Percentiles rank a stretch among this genome's conserved stretches.
These are phyloP conservation scores for Dendrobium catenatum DNA, from an alignment of 106 monocot genomes.

Conservation along the genomic window DNA sequence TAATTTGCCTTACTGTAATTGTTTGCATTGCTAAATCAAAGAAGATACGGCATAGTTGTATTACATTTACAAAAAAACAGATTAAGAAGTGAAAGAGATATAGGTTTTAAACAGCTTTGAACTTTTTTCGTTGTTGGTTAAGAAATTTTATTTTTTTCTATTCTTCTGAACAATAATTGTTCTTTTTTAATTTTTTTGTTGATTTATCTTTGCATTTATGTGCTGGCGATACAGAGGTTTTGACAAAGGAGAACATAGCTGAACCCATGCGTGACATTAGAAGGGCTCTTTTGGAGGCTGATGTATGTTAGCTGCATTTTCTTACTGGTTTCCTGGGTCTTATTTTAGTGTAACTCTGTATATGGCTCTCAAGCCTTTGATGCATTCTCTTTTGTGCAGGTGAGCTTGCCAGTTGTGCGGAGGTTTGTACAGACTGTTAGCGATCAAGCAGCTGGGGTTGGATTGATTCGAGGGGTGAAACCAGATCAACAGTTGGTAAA, in stretches of 20 bases:
- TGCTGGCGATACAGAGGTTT: conserved; percentile 42
- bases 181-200: background rate
- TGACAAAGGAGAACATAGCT: conserved; percentile 95
- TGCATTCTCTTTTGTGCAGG: conserved; percentile 27
- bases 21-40: background rate
- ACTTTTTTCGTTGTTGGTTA: background rate
- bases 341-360: background rate
- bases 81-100: no score
- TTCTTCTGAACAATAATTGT: no score
- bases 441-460: conserved; percentile 77
- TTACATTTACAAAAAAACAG: no score
- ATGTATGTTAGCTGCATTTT: conserved; percentile 36
- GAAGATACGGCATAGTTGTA: background rate
- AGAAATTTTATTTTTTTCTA: background rate
- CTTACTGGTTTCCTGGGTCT: background rate
- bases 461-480: conserved; percentile 72
- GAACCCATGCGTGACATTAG: conserved; percentile 96
- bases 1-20: background rate
- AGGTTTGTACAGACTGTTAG: conserved; percentile 82
- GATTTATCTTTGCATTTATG: background rate
- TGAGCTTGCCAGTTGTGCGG: conserved; percentile 84
- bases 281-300: conserved; percentile 92
- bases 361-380: background rate
- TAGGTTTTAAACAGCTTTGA: background rate
- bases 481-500: conserved; percentile 97